These are phyloP conservation scores for Coccinonectria pachysandricola DNA, from an alignment of 2,329 filamentous ascomycete genomes.

Conservation along the genomic window DNA sequence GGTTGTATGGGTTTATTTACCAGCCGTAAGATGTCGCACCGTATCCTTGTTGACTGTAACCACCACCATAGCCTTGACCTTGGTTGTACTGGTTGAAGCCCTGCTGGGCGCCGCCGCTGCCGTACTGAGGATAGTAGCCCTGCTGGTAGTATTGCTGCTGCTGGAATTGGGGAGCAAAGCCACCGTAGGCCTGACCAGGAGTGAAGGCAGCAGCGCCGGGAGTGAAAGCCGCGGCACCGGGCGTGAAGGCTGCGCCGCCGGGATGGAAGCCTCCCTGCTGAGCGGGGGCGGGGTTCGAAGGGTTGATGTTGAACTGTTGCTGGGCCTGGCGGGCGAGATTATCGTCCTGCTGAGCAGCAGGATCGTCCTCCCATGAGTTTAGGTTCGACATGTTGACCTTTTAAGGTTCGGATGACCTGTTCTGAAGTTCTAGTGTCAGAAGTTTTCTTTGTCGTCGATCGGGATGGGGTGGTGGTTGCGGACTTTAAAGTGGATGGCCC, in stretches of 20 bases:
- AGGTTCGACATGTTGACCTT: conserved; percentile 65
- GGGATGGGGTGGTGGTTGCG: conserved; percentile 6
- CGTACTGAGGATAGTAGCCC: conserved; percentile 51
- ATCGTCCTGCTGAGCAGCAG: conserved; percentile 67
- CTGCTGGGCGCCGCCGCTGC: conserved; percentile 29
- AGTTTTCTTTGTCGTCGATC: conserved; percentile 10
- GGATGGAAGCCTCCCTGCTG: conserved; percentile 36
- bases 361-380: conserved; percentile 92
- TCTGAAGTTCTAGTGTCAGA: conserved; percentile 5
- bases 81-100: conserved; percentile 44
- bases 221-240: conserved; percentile 59
- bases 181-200: conserved; percentile 58
- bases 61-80: conserved; percentile 40
- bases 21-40: conserved; percentile 13
- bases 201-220: too few relatives aligned
- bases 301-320: conserved; percentile 65
- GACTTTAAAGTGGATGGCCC: too few relatives aligned
- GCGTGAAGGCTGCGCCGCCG: conserved; percentile 57
- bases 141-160: conserved; percentile 40
- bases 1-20: conserved; percentile 1
- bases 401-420: conserved; percentile 4
- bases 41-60: conserved; percentile 40
- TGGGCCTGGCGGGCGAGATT: conserved; percentile 67
- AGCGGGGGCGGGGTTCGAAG: conserved; percentile 33
- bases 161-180: conserved; percentile 45